These are phyloP conservation scores for Venturia carpophila DNA, from an alignment of 2,329 filamentous ascomycete species.

Conservation along the genomic window DNA sequence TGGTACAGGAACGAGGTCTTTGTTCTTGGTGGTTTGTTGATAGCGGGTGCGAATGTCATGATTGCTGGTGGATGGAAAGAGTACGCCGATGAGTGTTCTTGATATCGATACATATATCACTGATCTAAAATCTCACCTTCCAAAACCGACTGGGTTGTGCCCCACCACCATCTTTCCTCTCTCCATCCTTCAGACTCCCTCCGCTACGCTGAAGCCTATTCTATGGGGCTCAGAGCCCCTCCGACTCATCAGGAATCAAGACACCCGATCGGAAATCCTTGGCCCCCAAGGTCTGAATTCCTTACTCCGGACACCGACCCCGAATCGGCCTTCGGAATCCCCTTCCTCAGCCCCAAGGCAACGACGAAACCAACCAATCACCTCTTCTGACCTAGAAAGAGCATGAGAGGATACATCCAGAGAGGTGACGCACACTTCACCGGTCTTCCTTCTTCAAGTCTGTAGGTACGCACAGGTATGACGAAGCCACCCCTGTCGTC, in stretches of 20 bases:
- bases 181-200: not conserved
- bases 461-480: not conserved
- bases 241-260: not conserved
- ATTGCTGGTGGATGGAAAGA: too few relatives aligned
- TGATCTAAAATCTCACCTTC: not conserved
- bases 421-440: slow-evolving; percentile 8
- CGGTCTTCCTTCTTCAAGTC: not conserved
- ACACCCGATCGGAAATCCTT: not conserved
- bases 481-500: not conserved
- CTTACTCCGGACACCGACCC: not conserved
- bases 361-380: not conserved
- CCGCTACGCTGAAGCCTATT: not conserved
- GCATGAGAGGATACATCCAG: too few relatives aligned
- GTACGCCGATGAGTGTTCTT: too few relatives aligned
- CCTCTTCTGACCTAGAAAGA: too few relatives aligned
- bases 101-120: too few relatives aligned
- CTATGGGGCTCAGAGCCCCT: not conserved
- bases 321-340: not conserved
- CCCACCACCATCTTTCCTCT: not conserved
- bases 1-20: not conserved
- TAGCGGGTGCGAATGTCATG: too few relatives aligned
- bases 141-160: not conserved
- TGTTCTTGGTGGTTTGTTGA: not conserved
- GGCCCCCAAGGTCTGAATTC: not conserved
- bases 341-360: not conserved